A percentile compares a stretch with the other conserved stretches of the same genome.
These are phyloP conservation scores for Debaryomycetaceae sp. DNA, from an alignment of 1,139 yeast species.

Conservation along the genomic window DNA sequence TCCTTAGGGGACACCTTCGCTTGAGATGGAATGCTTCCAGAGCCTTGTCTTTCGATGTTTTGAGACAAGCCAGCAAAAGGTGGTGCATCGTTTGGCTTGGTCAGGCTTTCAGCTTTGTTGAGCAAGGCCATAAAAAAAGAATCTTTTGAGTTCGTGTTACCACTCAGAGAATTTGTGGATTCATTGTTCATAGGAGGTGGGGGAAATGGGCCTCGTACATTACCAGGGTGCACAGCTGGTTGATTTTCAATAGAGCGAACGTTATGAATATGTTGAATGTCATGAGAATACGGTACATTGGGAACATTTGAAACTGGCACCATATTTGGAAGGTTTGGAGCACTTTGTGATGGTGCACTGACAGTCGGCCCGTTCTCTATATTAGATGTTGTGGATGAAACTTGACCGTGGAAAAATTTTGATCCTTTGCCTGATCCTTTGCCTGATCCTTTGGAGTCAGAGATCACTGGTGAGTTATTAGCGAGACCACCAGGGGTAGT, in stretches of 20 bases:
- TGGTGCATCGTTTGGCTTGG: not conserved
- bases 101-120: slow-evolving; percentile 10
- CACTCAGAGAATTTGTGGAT: slow-evolving; percentile 8
- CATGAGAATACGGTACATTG: slow-evolving; percentile 1
- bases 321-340: too few species aligned
- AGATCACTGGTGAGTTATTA: not conserved
- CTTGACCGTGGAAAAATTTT: not conserved
- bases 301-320: slow-evolving; percentile 1
- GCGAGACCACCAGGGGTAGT: not conserved
- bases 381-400: not conserved
- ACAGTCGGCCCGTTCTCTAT: not conserved
- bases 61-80: too few species aligned
- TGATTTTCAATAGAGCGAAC: not conserved
- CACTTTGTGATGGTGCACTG: not conserved
- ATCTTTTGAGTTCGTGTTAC: slow-evolving; percentile 29
- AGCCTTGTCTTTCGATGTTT: too few species aligned
- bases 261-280: not conserved
- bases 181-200: slow-evolving; percentile 5
- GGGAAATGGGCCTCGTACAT: not conserved
- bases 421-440: not conserved
- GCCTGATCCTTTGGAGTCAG: not conserved
- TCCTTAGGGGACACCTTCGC: not conserved
- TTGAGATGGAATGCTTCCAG: slow-evolving; percentile 3
- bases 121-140: slow-evolving; percentile 54
- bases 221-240: not conserved